phyloP scores from a whole-genome alignment of 257 asterid genomes.

The Parsonsia alboflavescens region DNA sequence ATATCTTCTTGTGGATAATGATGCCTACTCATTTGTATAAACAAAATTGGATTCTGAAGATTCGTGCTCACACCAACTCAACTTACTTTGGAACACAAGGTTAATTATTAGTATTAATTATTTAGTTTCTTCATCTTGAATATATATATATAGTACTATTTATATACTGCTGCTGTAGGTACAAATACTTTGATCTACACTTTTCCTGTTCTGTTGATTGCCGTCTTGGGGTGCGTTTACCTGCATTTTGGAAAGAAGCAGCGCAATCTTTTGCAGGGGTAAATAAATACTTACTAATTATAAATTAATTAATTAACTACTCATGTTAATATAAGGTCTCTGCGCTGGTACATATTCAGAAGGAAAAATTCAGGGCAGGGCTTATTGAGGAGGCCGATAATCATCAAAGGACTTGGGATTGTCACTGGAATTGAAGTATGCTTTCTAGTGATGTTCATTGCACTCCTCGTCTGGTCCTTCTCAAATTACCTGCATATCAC shows the following conservation, averaged over 20 bases:
- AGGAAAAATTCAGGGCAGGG: too few relatives aligned
- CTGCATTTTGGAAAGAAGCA: constrained; percentile 54
- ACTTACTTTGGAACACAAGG: constrained; percentile 88
- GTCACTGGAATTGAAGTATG: constrained; percentile 65
- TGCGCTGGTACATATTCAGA: too few relatives aligned
- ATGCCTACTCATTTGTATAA: constrained; percentile 44
- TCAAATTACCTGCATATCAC: constrained; percentile 34
- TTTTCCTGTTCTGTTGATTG: constrained; percentile 57
- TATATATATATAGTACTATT: too few relatives aligned
- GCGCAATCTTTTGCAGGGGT: constrained; percentile 31
- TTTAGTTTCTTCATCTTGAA: background rate
- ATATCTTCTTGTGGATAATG: constrained; percentile 56
- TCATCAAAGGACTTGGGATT: constrained; percentile 68
- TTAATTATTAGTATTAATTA: background rate
- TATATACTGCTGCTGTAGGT: constrained; percentile 38
- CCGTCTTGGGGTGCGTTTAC: constrained; percentile 64
- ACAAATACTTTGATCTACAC: constrained; percentile 40
- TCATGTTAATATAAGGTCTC: too few relatives aligned
- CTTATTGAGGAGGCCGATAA: constrained; percentile 65
- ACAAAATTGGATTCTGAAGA: constrained; percentile 43
- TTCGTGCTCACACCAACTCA: constrained; percentile 40
- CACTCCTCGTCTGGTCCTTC: constrained; percentile 63
- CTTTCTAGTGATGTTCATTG: constrained; percentile 67
- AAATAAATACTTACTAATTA: too few relatives aligned
- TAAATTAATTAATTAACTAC: too few relatives aligned